Base-by-base conservation (phyloP, 805 yeast species). In the Starmerella davenportii region DNA sequence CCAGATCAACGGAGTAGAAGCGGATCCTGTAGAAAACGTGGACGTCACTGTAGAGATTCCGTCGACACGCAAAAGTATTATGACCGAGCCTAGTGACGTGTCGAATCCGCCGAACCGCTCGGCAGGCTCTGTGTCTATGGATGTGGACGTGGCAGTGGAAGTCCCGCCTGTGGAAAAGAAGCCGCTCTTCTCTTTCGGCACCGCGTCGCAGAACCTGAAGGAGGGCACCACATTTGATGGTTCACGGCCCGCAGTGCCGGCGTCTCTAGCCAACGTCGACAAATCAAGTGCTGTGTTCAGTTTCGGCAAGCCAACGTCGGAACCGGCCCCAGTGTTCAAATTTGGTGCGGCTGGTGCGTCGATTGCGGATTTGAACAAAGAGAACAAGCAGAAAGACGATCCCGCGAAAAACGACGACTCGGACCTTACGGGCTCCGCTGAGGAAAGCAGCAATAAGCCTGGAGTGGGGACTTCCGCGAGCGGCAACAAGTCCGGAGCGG, bases 301-400 rank as follows among this genome's bases (percentile, higher is more conserved):
- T 38, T 46, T 48, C 30, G 42, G 39, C 20, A 11, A 16, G 8
- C 44, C 43, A 5, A 16, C 42, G 2, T 19, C 31, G 3, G 11
- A 33, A 4, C n/a, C 30, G 14, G 42, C 45, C 8, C 30, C 42
- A 2, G 21, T 44, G 9, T 48, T 49, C 37, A 37, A 38, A 21
- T 49, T 49, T 30, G 52, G 52, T 5, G 47, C 28, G 11, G 28
- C 28, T 14, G 28, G n/a, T n/a, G n/a, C n/a, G n/a, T n/a, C n/a
- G n/a, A n/a, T n/a, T n/a, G n/a, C n/a, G n/a, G n/a, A n/a, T n/a
- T n/a, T n/a, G n/a, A n/a, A n/a, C n/a, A n/a, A n/a, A n/a, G n/a
- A n/a, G n/a, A n/a, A n/a, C n/a, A n/a, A n/a, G n/a, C n/a, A n/a
- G n/a, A n/a, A n/a, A n/a, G n/a, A n/a, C n/a, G n/a, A n/a, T n/a